Base-by-base conservation (phyloP, 805 yeast species). In the Saturnispora ahearnii region DNA sequence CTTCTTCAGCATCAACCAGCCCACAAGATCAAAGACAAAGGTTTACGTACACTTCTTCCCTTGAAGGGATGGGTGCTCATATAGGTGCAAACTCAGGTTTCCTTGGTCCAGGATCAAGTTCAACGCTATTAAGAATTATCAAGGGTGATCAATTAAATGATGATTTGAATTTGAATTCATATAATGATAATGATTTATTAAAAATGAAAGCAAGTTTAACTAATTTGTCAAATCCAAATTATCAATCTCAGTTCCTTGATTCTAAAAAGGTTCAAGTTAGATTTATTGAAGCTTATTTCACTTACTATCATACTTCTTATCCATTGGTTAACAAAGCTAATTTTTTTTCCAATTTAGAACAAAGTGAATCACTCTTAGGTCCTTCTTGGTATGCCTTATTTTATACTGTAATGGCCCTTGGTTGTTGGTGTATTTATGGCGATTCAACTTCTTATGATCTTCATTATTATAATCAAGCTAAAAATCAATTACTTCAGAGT, bases 21-120 rank as follows among this genome's bases (percentile, higher is more conserved):
- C 40, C 40, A 6, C 40, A 36, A 22, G 40, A 36, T 21, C 40
- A 36, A 21, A 36, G 40, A 10, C 40, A 36, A 22, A 22, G 40
- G 8, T 36, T 36, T 15, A 22, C 24, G 24, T 36, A 36, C 24
- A 36, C 40, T 13, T 44, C 53, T 12, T 54, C 58, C 1, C 26
- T 67, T 45, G 86, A 82, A 61, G 85, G 86, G 10, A 81, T 82
- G 86, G 85, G 82, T 0, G 84, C 82, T 1, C 73, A 77, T 44
- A 54, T 55, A 6, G 76, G 80, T 28, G 56, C 60, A 24, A 65
- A 63, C 41, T 74, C 75, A 29, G 87, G 88, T 0, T 82, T 78
- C 59, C 77, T 78, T 55, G 89, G 89, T 1, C 73, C 76, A 11
- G 84, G 81, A 8, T 80, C 88, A 4, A 72, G 79, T 51, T 74